Percentiles rank a stretch among this genome's conserved stretches.
These are phyloP conservation scores for Verbascum thapsus DNA, from an alignment of 257 asterid genomes.

Conservation along the genomic window DNA sequence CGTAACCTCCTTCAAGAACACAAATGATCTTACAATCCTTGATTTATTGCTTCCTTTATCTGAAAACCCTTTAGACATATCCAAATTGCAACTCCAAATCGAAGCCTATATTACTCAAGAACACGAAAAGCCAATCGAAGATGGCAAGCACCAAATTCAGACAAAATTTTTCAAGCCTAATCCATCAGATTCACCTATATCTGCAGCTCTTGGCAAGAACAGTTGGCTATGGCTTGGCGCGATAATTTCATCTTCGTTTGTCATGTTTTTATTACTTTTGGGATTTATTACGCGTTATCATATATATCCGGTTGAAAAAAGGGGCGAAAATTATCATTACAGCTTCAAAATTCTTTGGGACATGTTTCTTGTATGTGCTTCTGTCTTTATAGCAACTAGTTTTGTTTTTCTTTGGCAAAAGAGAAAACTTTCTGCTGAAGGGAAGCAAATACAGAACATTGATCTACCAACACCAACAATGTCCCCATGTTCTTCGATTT, in stretches of 20 bases:
- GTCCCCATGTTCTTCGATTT: constrained; percentile 50
- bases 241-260: constrained; percentile 45
- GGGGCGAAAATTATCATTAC: constrained; percentile 53
- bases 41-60: constrained; percentile 43
- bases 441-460: constrained; percentile 44
- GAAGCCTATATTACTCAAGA: constrained; percentile 48
- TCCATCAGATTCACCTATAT: too few species aligned
- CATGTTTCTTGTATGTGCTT: constrained; percentile 46
- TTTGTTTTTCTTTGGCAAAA: constrained; percentile 51
- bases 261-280: constrained; percentile 41
- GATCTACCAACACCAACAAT: constrained; percentile 37
- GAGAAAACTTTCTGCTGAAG: constrained; percentile 30
- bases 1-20: constrained; percentile 36
- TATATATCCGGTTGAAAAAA: constrained; percentile 46
- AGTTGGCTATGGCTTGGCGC: constrained; percentile 50
- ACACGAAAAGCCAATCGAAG: constrained; percentile 23
- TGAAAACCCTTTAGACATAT: constrained; percentile 22
- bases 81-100: constrained; percentile 32
- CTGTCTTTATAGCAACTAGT: constrained; percentile 50
- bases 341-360: constrained; percentile 53
- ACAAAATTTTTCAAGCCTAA: constrained; percentile 35
- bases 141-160: constrained; percentile 26
- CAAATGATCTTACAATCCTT: constrained; percentile 40
- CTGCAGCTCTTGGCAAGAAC: constrained; percentile 36
- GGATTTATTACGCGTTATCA: constrained; percentile 43